These are phyloP conservation scores for Rhizoclosmatium globosum DNA, from an alignment of 192 early-diverging fungal species.

Conservation along the genomic window DNA sequence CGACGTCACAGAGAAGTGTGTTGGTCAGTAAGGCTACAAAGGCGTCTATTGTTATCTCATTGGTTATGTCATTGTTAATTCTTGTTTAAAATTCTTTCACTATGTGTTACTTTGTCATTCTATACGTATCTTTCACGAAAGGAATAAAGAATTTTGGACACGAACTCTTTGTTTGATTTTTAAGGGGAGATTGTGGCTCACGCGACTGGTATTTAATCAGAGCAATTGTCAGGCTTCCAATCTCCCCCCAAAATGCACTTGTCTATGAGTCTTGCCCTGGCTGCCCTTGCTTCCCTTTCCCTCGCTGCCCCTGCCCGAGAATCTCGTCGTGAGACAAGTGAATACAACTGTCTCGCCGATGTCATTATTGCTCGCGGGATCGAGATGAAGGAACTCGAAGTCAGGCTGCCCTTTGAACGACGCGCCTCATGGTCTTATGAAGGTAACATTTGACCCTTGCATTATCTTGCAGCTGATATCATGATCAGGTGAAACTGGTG, in stretches of 20 bases:
- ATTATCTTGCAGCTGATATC: not conserved
- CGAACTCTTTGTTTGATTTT: not conserved
- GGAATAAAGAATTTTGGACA: not conserved
- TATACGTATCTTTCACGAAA: not conserved
- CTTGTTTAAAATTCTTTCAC: not conserved
- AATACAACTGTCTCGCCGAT: conserved; percentile 22
- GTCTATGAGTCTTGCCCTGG: not conserved
- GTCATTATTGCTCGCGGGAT: conserved; percentile 9
- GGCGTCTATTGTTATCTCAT: not conserved
- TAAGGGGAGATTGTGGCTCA: too few relatives aligned
- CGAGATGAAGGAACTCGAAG: conserved; percentile 2
- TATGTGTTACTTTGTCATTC: not conserved
- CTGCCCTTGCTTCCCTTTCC: not conserved
- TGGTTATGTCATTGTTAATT: not conserved
- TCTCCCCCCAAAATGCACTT: not conserved
- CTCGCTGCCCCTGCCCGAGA: not conserved
- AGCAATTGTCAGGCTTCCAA: not conserved
- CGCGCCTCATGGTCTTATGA: conserved; percentile 11
- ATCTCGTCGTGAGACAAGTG: not conserved
- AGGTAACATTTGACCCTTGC: not conserved
- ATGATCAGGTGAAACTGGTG: conserved; percentile 21
- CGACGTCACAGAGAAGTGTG: too few relatives aligned
- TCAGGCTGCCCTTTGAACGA: too few relatives aligned
- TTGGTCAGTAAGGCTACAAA: not conserved
- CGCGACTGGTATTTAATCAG: too few relatives aligned